Percentiles rank a stretch among this genome's conserved stretches.
These are phyloP conservation scores for Zygnema cylindricum DNA, from an alignment of 139 green algal species.

Conservation along the genomic window DNA sequence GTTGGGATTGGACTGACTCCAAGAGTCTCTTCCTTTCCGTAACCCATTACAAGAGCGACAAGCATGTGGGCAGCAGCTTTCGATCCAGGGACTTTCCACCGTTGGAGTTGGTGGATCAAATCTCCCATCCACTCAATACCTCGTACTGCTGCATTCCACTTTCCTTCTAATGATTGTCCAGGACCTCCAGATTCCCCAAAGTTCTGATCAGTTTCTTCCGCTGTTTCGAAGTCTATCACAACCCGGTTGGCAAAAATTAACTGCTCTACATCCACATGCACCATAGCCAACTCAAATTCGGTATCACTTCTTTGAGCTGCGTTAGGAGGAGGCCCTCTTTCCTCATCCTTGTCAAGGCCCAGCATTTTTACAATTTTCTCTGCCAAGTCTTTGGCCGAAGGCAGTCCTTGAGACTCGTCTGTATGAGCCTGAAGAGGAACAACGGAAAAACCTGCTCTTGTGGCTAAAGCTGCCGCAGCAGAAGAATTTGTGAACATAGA, in stretches of 20 bases:
- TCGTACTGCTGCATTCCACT: neutral
- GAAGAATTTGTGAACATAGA: neutral
- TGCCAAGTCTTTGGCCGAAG: neutral
- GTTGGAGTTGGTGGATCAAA: neutral
- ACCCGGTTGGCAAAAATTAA: neutral
- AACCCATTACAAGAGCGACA: constrained; percentile 8
- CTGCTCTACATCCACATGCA: constrained; percentile 17
- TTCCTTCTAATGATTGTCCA: neutral
- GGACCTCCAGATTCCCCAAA: neutral
- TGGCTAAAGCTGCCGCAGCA: neutral
- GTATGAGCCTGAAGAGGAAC: neutral
- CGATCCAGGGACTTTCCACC: neutral
- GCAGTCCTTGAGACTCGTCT: neutral
- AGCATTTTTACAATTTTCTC: neutral
- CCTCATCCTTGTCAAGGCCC: constrained; percentile 31
- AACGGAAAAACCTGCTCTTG: neutral
- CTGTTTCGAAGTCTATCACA: neutral
- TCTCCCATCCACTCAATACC: neutral
- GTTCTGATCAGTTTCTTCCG: neutral
- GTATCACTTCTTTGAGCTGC: neutral
- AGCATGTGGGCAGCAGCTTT: constrained; percentile 23
- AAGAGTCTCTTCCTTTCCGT: neutral
- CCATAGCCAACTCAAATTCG: constrained; percentile 26
- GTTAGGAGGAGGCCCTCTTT: constrained; percentile 14
- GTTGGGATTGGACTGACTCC: neutral